Conservation (phyloP, 129 eudicot genomes). For the Tagetes patula region DNA sequence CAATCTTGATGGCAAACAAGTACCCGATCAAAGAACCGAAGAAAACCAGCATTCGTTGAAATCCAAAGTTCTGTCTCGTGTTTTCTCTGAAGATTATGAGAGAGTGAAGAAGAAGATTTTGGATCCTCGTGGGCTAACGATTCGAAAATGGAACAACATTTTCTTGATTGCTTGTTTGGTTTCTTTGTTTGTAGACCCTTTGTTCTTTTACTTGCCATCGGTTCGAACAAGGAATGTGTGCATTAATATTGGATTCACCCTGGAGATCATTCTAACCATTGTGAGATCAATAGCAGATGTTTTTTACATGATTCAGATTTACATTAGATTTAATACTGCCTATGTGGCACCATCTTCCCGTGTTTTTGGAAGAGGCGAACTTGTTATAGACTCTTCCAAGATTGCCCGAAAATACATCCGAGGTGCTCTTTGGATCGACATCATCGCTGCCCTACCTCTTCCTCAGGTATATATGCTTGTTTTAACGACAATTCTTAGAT, state of each 20-base stretch:
- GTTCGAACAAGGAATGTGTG: constrained; percentile 44
- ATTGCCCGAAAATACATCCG: constrained; percentile 59
- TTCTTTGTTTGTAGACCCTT: constrained; percentile 91
- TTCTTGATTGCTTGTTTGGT: constrained; percentile 84
- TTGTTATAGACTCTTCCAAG: constrained; percentile 69
- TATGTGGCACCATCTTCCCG: constrained; percentile 99
- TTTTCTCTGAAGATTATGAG: constrained; percentile 93
- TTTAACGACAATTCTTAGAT: too few relatives aligned
- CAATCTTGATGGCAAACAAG: constrained; percentile 57
- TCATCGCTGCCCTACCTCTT: constrained; percentile 85
- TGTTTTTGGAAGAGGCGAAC: constrained; percentile 97
- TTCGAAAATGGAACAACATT: constrained; percentile 82
- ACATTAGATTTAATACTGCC: constrained; percentile 72
- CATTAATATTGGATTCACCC: constrained; percentile 55
- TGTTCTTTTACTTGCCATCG: constrained; percentile 81
- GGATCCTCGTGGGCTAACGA: constrained; percentile 79
- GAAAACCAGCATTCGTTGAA: constrained; percentile 46
- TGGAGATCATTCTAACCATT: constrained; percentile 74
- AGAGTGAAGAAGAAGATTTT: constrained; percentile 68
- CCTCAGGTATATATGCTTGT: constrained; percentile 71
- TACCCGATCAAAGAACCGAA: constrained; percentile 41
- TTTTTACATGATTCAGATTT: constrained; percentile 76
- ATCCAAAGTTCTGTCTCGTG: constrained; percentile 86
- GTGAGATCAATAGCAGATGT: constrained; percentile 70
- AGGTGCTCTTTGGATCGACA: constrained; percentile 62